phyloP scores from a whole-genome alignment of 2,329 filamentous ascomycete species.

The Colletotrichum sansevieriae region DNA sequence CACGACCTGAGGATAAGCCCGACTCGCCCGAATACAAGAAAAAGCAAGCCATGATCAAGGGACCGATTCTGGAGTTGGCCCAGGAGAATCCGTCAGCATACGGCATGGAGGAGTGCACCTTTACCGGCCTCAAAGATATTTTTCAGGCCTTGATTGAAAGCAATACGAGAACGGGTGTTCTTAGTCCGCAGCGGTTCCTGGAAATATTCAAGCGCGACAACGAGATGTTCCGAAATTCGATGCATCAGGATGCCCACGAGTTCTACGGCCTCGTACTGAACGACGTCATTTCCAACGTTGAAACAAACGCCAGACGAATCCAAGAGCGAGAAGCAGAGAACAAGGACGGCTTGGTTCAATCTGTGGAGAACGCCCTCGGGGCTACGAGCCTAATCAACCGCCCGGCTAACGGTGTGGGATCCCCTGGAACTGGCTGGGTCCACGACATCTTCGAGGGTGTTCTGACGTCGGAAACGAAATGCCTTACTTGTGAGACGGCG shows the following conservation, averaged over 20 bases:
- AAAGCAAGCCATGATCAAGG: slow-evolving; percentile 89
- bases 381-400: slow-evolving; percentile 48
- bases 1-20: slow-evolving; percentile 88
- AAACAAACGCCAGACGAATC: slow-evolving; percentile 81
- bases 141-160: slow-evolving; percentile 91
- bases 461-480: slow-evolving; percentile 95
- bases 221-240: slow-evolving; percentile 95
- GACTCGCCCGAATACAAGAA: slow-evolving; percentile 98
- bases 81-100: slow-evolving; percentile 85
- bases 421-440: slow-evolving; percentile 85
- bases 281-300: slow-evolving; percentile 93
- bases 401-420: slow-evolving; percentile 60
- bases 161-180: slow-evolving; percentile 84
- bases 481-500: slow-evolving; percentile 93
- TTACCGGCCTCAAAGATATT: slow-evolving; percentile 95
- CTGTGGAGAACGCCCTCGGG: slow-evolving; percentile 58
- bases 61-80: slow-evolving; percentile 87
- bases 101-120: slow-evolving; percentile 94
- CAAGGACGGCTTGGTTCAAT: slow-evolving; percentile 62
- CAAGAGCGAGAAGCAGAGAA: slow-evolving; percentile 61
- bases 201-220: slow-evolving; percentile 95
- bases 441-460: slow-evolving; percentile 97
- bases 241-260: slow-evolving; percentile 99
- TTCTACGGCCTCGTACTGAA: slow-evolving; percentile 97
- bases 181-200: slow-evolving; percentile 92